These are phyloP conservation scores for Nemania sp. DNA, from an alignment of 2,329 filamentous ascomycete genomes.

Conservation along the genomic window DNA sequence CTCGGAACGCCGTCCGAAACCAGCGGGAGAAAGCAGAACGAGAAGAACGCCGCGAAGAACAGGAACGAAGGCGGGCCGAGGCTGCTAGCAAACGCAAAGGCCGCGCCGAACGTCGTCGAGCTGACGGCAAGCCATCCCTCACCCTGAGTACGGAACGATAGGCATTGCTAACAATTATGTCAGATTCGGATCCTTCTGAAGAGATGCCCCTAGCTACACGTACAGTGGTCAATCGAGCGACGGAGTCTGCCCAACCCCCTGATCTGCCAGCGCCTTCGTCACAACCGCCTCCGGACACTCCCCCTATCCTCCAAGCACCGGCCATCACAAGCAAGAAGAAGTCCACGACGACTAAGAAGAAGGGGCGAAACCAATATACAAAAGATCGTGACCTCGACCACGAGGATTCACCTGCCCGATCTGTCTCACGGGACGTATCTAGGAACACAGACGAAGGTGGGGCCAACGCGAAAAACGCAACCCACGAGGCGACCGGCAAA, in stretches of 20 bases:
- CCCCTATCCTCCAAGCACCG: conserved; percentile 45
- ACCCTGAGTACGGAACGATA: conserved; percentile 27
- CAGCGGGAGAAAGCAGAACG: conserved; percentile 67
- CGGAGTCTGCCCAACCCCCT: conserved; percentile 40
- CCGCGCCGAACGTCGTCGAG: conserved; percentile 76
- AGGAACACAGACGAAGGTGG: conserved; percentile 51
- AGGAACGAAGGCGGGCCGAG: conserved; percentile 73
- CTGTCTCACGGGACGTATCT: conserved; percentile 53
- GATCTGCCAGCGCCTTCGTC: conserved; percentile 49
- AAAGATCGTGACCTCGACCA: conserved; percentile 67
- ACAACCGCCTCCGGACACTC: conserved; percentile 52
- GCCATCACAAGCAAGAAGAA: conserved; percentile 61
- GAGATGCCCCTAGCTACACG: conserved; percentile 60
- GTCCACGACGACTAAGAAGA: conserved; percentile 62
- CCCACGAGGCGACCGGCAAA: conserved; percentile 50
- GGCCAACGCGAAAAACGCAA: conserved; percentile 38
- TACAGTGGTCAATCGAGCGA: conserved; percentile 40
- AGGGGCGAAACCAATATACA: conserved; percentile 79
- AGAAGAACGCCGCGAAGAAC: conserved; percentile 76
- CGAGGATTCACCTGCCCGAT: conserved; percentile 60
- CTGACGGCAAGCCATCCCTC: conserved; percentile 63
- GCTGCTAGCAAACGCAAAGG: conserved; percentile 80
- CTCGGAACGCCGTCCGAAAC: conserved; percentile 59
- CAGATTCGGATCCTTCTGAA: conserved; percentile 74
- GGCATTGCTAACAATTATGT: conserved; percentile 42